These are phyloP conservation scores for Aristolochia fimbriata DNA, from an alignment of 164 flowering plant genomes.

Conservation along the genomic window DNA sequence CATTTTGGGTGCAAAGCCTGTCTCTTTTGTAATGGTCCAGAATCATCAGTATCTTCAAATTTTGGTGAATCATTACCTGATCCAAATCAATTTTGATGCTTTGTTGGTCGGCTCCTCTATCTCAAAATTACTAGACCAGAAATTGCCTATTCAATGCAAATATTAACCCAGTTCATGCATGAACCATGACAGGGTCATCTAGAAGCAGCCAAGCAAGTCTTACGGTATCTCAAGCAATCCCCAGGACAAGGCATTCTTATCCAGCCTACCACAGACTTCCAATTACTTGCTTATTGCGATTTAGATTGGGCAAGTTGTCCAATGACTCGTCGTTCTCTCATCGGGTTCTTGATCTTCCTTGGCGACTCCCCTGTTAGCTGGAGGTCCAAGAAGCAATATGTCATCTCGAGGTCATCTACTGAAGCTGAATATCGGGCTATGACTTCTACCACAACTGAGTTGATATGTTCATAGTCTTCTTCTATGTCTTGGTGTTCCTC, in stretches of 20 bases:
- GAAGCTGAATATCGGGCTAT: slow-evolving; percentile 4
- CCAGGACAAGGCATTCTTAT: neutral
- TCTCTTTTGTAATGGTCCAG: neutral
- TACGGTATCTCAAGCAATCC: neutral
- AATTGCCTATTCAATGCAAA: neutral
- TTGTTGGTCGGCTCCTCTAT: neutral
- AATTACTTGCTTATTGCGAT: neutral
- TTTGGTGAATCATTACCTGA: neutral
- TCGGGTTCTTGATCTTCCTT: neutral
- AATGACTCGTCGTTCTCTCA: neutral
- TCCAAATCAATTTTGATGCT: neutral
- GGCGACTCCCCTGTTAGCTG: neutral
- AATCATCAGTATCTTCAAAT: neutral
- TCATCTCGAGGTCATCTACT: slow-evolving; percentile 1
- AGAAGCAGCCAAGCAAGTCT: neutral
- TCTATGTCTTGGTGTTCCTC: neutral
- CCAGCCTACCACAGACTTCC: neutral
- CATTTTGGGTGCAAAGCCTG: neutral
- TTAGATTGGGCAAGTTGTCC: neutral
- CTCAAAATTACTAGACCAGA: neutral
- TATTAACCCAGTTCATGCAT: neutral
- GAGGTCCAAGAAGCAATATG: neutral
- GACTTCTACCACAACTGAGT: neutral
- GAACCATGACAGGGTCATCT: neutral
- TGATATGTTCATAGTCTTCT: neutral